These are phyloP conservation scores for Aureobasidium sp. DNA, from an alignment of 2,329 filamentous ascomycete genomes.

Conservation along the genomic window DNA sequence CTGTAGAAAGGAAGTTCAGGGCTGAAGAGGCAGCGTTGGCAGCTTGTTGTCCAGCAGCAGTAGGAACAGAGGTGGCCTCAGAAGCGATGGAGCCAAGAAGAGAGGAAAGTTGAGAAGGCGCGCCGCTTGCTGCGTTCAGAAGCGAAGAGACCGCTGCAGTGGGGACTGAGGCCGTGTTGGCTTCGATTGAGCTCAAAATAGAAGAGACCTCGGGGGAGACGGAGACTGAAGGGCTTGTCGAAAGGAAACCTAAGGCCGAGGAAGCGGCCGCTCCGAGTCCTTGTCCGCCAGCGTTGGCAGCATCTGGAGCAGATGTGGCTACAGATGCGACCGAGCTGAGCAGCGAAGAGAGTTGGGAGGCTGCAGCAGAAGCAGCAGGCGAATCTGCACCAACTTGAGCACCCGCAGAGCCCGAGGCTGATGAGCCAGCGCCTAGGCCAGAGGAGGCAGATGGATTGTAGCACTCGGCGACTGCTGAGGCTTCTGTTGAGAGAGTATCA, in stretches of 20 bases:
- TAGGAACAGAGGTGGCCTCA: neutral
- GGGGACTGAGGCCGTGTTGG: neutral
- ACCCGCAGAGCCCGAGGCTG: neutral
- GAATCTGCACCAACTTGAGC: neutral
- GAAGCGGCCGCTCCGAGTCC: neutral
- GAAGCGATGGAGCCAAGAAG: neutral
- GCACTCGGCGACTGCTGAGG: slow-evolving; percentile 2
- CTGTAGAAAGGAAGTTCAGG: neutral
- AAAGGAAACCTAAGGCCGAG: neutral
- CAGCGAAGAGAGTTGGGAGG: neutral
- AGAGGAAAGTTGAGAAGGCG: neutral
- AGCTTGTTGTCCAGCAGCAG: neutral
- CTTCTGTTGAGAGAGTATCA: neutral
- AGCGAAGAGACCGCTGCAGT: neutral
- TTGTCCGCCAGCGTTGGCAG: neutral
- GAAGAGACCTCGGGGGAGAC: neutral
- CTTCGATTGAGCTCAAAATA: neutral
- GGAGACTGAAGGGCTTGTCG: neutral
- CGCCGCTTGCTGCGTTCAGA: neutral
- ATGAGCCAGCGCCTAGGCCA: neutral
- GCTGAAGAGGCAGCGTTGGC: neutral
- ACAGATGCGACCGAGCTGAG: neutral
- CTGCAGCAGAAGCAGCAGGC: neutral
- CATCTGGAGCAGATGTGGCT: neutral
- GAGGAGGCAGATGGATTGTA: neutral